Percentiles rank a stretch among this genome's conserved stretches.
phyloP scores from a whole-genome alignment of 2,329 filamentous ascomycete genomes.

The Tolypocladium paradoxum region DNA sequence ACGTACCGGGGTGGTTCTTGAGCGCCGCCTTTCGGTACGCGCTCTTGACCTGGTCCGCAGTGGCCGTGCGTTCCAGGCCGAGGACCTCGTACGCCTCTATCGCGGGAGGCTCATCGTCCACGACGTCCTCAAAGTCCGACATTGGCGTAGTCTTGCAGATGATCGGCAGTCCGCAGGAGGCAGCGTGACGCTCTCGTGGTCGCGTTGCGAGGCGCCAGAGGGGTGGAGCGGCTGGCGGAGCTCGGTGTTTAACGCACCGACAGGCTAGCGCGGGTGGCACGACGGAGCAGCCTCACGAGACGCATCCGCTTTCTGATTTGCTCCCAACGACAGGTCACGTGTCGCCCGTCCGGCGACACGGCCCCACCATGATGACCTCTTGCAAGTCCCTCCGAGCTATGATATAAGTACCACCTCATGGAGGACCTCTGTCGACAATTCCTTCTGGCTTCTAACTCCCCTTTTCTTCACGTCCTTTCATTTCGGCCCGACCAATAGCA shows the following conservation, averaged over 20 bases:
- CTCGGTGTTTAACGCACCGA: slow-evolving; percentile 3
- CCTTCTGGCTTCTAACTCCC: no score
- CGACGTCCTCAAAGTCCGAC: slow-evolving; percentile 40
- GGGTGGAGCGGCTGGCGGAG: not conserved
- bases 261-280: not conserved
- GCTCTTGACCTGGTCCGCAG: slow-evolving; percentile 69
- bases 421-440: no score
- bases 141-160: slow-evolving; percentile 14
- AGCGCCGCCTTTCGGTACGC: slow-evolving; percentile 88
- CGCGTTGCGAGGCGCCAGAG: slow-evolving; percentile 7
- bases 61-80: slow-evolving; percentile 57
- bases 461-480: no score
- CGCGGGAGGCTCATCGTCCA: slow-evolving; percentile 46
- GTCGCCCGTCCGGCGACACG: no score
- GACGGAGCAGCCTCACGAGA: not conserved
- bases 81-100: slow-evolving; percentile 76
- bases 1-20: slow-evolving; percentile 70
- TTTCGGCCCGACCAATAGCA: no score
- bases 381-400: no score
- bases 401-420: no score
- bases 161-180: slow-evolving; percentile 2
- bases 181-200: slow-evolving; percentile 3
- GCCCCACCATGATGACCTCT: no score
- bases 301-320: no score
- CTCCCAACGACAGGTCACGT: no score